These are phyloP conservation scores for Pythium dissotocum DNA, from an alignment of 352 stramenopile species.

Conservation along the genomic window DNA sequence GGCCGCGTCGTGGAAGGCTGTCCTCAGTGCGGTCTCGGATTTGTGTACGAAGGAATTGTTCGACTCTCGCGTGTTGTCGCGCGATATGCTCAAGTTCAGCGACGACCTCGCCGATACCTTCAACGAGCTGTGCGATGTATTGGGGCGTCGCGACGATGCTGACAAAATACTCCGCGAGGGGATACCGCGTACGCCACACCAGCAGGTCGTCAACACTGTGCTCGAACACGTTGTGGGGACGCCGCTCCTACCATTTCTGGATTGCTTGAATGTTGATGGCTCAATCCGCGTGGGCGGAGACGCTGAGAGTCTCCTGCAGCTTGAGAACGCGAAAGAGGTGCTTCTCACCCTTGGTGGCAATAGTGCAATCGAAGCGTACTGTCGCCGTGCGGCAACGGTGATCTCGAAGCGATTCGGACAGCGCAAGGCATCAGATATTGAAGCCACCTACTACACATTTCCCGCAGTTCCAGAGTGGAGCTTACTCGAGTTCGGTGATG, in stretches of 20 bases:
- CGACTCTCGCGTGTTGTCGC: slow-evolving; percentile 10
- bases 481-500: not conserved
- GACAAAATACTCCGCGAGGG: not conserved
- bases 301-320: not conserved
- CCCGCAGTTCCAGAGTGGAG: slow-evolving; percentile 3
- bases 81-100: slow-evolving; percentile 11
- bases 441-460: slow-evolving; percentile 2
- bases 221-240: not conserved
- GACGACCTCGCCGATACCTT: slow-evolving; percentile 10
- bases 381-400: not conserved
- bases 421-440: not conserved
- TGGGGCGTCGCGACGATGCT: not conserved
- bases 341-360: too few relatives aligned
- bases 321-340: too few relatives aligned
- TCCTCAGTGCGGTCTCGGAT: not conserved
- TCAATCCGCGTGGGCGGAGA: not conserved
- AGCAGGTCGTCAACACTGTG: not conserved
- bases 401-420: not conserved
- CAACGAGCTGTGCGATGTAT: not conserved
- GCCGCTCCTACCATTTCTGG: not conserved
- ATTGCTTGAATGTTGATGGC: slow-evolving; percentile 5
- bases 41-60: slow-evolving; percentile 8
- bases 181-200: not conserved
- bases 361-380: not conserved
- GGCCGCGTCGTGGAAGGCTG: not conserved